Percentiles rank a stretch among this genome's conserved stretches.
phyloP scores from a whole-genome alignment of 768 basidiomycete genomes.

The Mycena belliarum region DNA sequence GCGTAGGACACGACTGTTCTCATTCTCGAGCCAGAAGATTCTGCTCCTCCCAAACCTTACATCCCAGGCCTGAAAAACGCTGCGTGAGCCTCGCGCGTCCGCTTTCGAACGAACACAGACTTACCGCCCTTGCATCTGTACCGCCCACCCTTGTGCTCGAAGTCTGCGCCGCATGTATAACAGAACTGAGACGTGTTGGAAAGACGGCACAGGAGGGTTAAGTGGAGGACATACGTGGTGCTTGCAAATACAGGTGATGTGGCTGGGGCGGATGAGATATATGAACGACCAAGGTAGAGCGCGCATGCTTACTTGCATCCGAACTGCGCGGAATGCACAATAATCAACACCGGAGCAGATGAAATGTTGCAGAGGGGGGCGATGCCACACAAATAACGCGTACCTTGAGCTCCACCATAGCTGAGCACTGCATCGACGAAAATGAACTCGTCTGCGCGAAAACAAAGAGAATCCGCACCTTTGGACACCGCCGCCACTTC shows the following conservation, averaged over 20 bases:
- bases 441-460: background rate
- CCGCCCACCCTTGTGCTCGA: slow-evolving; percentile 21
- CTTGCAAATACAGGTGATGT: slow-evolving; percentile 24
- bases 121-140: slow-evolving; percentile 24
- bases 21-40: slow-evolving; percentile 17
- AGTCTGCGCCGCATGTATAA: slow-evolving; percentile 25
- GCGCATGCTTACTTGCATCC: slow-evolving; percentile 23
- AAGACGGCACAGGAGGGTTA: slow-evolving; percentile 2
- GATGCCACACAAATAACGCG: no score
- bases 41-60: slow-evolving; percentile 26
- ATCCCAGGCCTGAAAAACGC: slow-evolving; percentile 15
- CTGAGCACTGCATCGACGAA: slow-evolving; percentile 15
- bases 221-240: slow-evolving; percentile 21
- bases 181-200: slow-evolving; percentile 18
- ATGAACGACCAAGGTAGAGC: no score
- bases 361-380: background rate
- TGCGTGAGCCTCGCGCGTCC: background rate
- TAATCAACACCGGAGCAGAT: background rate
- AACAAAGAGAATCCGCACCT: slow-evolving; percentile 2
- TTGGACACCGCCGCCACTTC: slow-evolving; percentile 26
- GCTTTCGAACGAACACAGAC: background rate
- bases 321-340: slow-evolving; percentile 8
- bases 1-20: background rate
- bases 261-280: slow-evolving; percentile 6
- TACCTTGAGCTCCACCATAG: slow-evolving; percentile 33